phyloP scores from a whole-genome alignment of 1,284 basidiomycete genomes.

The Naganishia liquefaciens region DNA sequence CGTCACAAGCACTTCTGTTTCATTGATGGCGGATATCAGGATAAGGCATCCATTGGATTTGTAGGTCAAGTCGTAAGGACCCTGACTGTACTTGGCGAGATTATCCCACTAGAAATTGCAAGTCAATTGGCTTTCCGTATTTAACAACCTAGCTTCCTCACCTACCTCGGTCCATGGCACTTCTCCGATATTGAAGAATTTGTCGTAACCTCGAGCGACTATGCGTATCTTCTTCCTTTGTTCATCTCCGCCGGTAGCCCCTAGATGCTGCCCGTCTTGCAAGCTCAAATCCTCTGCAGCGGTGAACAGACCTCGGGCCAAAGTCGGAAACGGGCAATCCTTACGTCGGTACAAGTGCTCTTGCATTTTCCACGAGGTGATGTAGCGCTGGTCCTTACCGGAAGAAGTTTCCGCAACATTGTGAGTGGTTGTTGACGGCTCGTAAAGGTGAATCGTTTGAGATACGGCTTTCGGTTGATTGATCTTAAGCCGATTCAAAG shows the following conservation, averaged over 20 bases:
- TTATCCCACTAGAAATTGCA: conserved; percentile 68
- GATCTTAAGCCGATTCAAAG: conserved; percentile 27
- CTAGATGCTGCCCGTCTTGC: conserved; percentile 27
- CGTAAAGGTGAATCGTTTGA: conserved; percentile 23
- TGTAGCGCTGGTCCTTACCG: conserved; percentile 35
- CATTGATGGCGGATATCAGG: conserved; percentile 84
- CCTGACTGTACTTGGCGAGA: conserved; percentile 67
- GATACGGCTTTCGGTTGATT: conserved; percentile 30
- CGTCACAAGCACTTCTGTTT: conserved; percentile 74
- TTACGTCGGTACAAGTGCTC: conserved; percentile 88
- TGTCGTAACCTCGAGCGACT: conserved; percentile 91
- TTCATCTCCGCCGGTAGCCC: conserved; percentile 28
- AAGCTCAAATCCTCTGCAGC: conserved; percentile 46
- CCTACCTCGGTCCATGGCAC: conserved; percentile 78
- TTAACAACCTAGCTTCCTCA: not conserved
- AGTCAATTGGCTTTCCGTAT: conserved; percentile 20
- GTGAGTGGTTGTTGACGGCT: not conserved
- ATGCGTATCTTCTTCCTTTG: conserved; percentile 63
- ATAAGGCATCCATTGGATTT: conserved; percentile 99
- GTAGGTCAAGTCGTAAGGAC: conserved; percentile 85
- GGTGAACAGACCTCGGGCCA: conserved; percentile 84
- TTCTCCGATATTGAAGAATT: conserved; percentile 98
- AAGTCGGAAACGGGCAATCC: conserved; percentile 85
- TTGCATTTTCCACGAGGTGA: conserved; percentile 93
- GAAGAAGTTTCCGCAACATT: too few species aligned